Percentiles rank a stretch among this genome's conserved stretches.
phyloP scores from a whole-genome alignment of 2,329 filamentous ascomycete species.

The Arthrocladium fulminans region DNA sequence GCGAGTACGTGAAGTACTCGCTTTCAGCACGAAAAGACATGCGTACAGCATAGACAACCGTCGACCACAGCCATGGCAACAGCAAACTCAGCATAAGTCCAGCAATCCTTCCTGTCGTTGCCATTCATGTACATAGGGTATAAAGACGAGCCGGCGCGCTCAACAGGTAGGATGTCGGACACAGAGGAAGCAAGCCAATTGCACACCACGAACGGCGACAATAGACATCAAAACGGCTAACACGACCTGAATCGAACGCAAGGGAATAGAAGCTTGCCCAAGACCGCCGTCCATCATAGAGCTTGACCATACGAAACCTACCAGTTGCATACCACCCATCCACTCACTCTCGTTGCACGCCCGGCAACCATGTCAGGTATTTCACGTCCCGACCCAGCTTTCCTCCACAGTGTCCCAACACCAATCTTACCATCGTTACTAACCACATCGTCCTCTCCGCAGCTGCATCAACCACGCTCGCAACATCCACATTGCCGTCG shows the following conservation, averaged over 20 bases:
- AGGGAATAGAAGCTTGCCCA: background rate
- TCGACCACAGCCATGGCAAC: too few relatives aligned
- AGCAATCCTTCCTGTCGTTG: too few relatives aligned
- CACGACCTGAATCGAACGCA: background rate
- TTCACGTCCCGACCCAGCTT: background rate
- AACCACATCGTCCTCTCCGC: background rate
- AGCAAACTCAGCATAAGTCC: too few relatives aligned
- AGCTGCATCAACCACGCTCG: background rate
- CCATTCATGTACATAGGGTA: too few relatives aligned
- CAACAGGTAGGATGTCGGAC: too few relatives aligned
- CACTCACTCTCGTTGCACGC: background rate
- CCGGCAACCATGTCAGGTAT: conserved; percentile 7
- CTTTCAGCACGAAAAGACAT: background rate
- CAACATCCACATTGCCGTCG: background rate
- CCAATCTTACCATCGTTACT: background rate
- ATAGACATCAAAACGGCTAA: background rate
- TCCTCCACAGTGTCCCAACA: conserved; percentile 5
- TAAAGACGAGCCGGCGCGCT: too few relatives aligned
- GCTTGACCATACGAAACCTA: too few relatives aligned
- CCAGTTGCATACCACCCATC: background rate
- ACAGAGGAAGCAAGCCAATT: too few relatives aligned
- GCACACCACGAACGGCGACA: too few relatives aligned
- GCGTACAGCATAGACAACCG: too few relatives aligned
- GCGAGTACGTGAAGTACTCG: conserved; percentile 4
- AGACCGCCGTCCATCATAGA: too few relatives aligned